These are phyloP conservation scores for Aspergillus sp. DNA, from an alignment of 2,329 filamentous ascomycete species.

Conservation along the genomic window DNA sequence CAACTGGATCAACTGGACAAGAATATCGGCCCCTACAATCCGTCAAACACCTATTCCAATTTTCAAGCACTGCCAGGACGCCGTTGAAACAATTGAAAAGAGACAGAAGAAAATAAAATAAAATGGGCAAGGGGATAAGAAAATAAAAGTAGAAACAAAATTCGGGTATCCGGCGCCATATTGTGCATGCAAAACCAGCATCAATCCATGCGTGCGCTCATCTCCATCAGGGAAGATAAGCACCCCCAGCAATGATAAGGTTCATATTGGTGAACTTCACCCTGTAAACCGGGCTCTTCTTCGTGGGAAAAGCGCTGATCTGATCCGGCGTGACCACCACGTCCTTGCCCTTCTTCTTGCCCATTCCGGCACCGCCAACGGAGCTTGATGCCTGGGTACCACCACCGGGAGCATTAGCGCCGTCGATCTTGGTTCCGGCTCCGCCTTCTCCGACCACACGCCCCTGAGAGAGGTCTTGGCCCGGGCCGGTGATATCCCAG, in stretches of 20 bases:
- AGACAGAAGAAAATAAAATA: not conserved
- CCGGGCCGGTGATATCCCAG: constrained; percentile 77
- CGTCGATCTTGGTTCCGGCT: constrained; percentile 44
- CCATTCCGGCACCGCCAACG: constrained; percentile 31
- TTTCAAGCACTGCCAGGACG: not conserved
- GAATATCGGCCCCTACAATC: not conserved
- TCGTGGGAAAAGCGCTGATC: constrained; percentile 88
- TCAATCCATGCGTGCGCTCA: not conserved
- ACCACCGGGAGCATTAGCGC: constrained; percentile 41
- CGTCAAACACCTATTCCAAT: not conserved
- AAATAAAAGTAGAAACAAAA: not conserved
- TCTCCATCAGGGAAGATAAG: constrained; percentile 46
- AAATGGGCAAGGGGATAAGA: not conserved
- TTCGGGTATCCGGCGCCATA: constrained; percentile 14
- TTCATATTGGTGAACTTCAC: constrained; percentile 95
- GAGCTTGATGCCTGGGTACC: constrained; percentile 38
- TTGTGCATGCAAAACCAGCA: constrained; percentile 7
- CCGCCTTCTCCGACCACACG: constrained; percentile 44
- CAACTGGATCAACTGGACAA: too few relatives aligned
- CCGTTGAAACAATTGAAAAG: not conserved
- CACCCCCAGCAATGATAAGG: constrained; percentile 74
- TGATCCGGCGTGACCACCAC: constrained; percentile 86
- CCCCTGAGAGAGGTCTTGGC: constrained; percentile 51
- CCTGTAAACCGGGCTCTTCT: constrained; percentile 90
- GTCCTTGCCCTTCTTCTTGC: constrained; percentile 75